phyloP scores from a whole-genome alignment of 495 filamentous ascomycete genomes.

The Pseudomonodictys pantanalensis region DNA sequence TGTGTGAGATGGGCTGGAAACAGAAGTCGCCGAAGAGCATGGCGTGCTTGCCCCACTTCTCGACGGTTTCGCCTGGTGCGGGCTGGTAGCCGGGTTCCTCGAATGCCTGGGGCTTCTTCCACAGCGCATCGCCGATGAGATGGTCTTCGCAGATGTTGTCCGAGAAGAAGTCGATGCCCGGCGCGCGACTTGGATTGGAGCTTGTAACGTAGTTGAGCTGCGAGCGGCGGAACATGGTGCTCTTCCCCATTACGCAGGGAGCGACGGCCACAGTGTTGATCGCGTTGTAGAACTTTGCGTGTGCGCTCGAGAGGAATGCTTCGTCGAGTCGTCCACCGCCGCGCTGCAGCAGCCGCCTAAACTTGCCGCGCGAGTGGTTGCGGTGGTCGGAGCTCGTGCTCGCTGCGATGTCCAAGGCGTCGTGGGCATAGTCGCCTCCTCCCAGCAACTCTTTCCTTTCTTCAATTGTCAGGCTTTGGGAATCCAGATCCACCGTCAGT shows the following conservation, averaged over 20 bases:
- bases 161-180: slow-evolving; percentile 88
- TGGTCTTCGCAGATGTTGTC: slow-evolving; percentile 98
- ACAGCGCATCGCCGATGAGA: slow-evolving; percentile 87
- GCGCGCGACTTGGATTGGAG: slow-evolving; percentile 44
- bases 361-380: slow-evolving; percentile 15
- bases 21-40: slow-evolving; percentile 82
- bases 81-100: slow-evolving; percentile 34
- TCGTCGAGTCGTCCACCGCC: slow-evolving; percentile 89
- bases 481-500: slow-evolving; percentile 70
- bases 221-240: slow-evolving; percentile 94
- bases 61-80: slow-evolving; percentile 41
- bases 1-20: slow-evolving; percentile 81
- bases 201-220: slow-evolving; percentile 79
- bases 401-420: slow-evolving; percentile 28
- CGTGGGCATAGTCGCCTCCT: slow-evolving; percentile 7
- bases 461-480: slow-evolving; percentile 29
- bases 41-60: slow-evolving; percentile 69
- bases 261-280: slow-evolving; percentile 92
- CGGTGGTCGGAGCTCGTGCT: slow-evolving; percentile 20
- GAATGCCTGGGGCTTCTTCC: slow-evolving; percentile 52
- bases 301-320: slow-evolving; percentile 86
- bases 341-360: slow-evolving; percentile 38
- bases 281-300: slow-evolving; percentile 97
- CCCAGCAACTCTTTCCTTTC: slow-evolving; percentile 26
- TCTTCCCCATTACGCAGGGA: slow-evolving; percentile 94